Base-by-base conservation (phyloP, 148 eudicot genomes). In the Dysphania ambrosioides region DNA sequence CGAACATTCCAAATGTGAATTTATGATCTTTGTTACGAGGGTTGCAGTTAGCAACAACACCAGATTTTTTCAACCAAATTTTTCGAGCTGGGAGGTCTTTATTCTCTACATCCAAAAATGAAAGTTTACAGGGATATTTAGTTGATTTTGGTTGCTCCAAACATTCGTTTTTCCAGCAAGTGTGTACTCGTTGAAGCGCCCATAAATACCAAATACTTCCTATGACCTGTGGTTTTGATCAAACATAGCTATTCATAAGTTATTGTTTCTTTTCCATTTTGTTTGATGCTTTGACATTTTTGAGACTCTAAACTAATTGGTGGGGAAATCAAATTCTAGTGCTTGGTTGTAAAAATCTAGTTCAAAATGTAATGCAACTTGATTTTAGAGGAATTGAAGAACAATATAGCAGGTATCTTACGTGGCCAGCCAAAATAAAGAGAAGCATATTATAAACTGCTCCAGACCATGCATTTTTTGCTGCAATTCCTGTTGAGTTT, bases 401-500 rank as follows among this genome's bases (percentile, higher is more conserved):
- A 57, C 16, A 51, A 40, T 24, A 26, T 35, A 36, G 31, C 10
- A 35, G 36, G 23, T 13, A 70, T 61, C 93, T 86, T 83, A 93
- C 98, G 82, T 93, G 98, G 70, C 91, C 84, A 49, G 93, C 97
- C 35, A 93, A 80, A 74, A 93, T 73, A 71, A 85, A 93, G 40
- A 93, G 87, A 71, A 89, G 79, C 72, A 93, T 83, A 65, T 93
- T 91, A 73, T 89, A 93, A 32, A 87, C 93, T 12, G 97, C 98
- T 65, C 98, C 98, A 24, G 97, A 82, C 97, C 91, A 88, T 47
- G 95, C 91, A 62, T 89, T 93, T 63, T 84, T 88, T 19, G 98
- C 94, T 4, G 89, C 83, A 30, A 90, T 87, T 36, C 98, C 98
- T 3, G 97, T 89, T 13, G 87, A 87, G 68, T 93, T 93, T 19